These are phyloP conservation scores for Ophiognomonia clavigignenti-juglandacearum DNA, from an alignment of 2,329 filamentous ascomycete species.

Conservation along the genomic window DNA sequence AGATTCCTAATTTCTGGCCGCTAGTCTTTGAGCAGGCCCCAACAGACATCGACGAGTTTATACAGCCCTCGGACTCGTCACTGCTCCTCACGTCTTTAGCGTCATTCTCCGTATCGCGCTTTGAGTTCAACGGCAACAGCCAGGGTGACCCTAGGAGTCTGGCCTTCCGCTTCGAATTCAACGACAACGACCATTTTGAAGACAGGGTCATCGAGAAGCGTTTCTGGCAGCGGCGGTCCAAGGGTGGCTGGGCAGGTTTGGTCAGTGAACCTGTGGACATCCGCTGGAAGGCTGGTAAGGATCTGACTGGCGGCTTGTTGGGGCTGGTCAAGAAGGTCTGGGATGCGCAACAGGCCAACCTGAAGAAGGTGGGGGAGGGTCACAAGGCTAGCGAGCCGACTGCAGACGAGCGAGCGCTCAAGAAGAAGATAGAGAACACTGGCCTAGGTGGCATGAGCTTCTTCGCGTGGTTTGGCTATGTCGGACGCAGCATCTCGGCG, in stretches of 20 bases:
- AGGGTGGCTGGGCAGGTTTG: constrained; percentile 66
- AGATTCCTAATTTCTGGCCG: constrained; percentile 91
- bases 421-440: constrained; percentile 53
- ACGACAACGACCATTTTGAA: constrained; percentile 76
- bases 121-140: constrained; percentile 63
- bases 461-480: constrained; percentile 86
- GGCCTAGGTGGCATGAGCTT: constrained; percentile 68
- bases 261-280: constrained; percentile 88
- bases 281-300: constrained; percentile 80
- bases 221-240: constrained; percentile 75
- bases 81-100: constrained; percentile 66
- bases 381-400: constrained; percentile 31
- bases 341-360: constrained; percentile 49
- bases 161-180: constrained; percentile 72
- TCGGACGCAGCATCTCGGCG: constrained; percentile 62
- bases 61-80: constrained; percentile 73
- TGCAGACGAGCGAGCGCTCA: constrained; percentile 44
- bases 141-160: constrained; percentile 77
- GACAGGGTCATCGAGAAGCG: constrained; percentile 80
- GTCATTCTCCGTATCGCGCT: constrained; percentile 68
- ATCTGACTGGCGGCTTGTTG: constrained; percentile 76
- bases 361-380: constrained; percentile 31
- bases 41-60: constrained; percentile 79
- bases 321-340: constrained; percentile 67
- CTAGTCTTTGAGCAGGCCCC: constrained; percentile 86